Conservation (phyloP, 2,329 filamentous ascomycete species). For the Aspergillus pseudoviridinutans region DNA sequence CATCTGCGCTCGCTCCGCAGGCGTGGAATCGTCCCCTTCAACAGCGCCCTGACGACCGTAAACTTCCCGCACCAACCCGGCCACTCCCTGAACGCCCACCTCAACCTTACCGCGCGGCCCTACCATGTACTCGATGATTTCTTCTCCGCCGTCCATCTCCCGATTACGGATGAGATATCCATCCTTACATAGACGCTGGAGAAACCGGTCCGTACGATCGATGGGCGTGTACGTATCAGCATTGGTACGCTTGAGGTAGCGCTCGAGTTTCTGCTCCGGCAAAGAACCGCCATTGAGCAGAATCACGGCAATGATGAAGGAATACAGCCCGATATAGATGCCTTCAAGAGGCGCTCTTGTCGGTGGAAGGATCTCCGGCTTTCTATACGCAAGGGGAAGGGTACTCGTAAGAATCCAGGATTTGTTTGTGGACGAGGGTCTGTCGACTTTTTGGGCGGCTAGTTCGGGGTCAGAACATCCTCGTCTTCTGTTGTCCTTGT, state of each 20-base stretch:
- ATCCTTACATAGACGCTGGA: constrained; percentile 73
- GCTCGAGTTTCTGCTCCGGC: constrained; percentile 71
- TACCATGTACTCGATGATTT: constrained; percentile 74
- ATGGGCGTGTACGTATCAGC: constrained; percentile 69
- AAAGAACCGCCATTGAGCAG: constrained; percentile 68
- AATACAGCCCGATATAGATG: constrained; percentile 78
- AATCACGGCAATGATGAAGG: constrained; percentile 73
- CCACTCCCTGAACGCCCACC: constrained; percentile 71
- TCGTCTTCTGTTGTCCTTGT: background rate
- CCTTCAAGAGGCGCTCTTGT: constrained; percentile 68
- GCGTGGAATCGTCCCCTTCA: constrained; percentile 15
- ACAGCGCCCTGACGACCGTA: constrained; percentile 39
- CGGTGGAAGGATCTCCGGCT: constrained; percentile 64
- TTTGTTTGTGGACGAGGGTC: constrained; percentile 52
- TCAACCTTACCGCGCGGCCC: constrained; percentile 84
- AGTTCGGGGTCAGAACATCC: background rate
- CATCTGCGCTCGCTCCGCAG: constrained; percentile 31
- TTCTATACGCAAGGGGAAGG: constrained; percentile 65
- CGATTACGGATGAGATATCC: constrained; percentile 75
- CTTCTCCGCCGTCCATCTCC: constrained; percentile 67
- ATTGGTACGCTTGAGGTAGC: constrained; percentile 71
- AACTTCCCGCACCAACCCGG: constrained; percentile 60
- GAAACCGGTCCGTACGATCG: constrained; percentile 69
- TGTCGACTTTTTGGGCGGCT: constrained; percentile 49
- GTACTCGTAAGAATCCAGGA: constrained; percentile 74